Conservation (phyloP, 768 basidiomycete genomes). For the Rhizopogon vesiculosus region DNA sequence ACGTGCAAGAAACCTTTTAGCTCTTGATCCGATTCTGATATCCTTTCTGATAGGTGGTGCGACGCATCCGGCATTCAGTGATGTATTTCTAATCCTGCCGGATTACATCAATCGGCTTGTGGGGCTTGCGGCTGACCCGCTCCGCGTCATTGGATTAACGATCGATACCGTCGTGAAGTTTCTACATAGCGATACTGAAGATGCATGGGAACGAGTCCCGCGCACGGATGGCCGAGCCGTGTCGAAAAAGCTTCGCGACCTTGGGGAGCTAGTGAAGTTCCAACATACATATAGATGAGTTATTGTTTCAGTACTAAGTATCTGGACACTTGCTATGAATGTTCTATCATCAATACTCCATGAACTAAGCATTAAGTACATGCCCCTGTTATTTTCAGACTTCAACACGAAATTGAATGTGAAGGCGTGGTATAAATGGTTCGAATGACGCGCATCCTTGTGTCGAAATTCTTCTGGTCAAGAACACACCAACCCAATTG, state of each 20-base stretch:
- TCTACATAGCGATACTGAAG: constrained; percentile 3
- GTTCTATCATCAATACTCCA: too few relatives aligned
- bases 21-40: background rate
- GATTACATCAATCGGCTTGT: constrained; percentile 21
- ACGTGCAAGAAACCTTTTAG: background rate
- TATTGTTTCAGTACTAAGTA: background rate
- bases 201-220: background rate
- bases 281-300: background rate
- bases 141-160: constrained; percentile 14
- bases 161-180: constrained; percentile 17
- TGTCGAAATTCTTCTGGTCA: too few relatives aligned
- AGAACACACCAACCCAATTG: too few relatives aligned
- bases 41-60: constrained; percentile 17
- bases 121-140: constrained; percentile 15
- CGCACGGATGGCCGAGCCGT: background rate
- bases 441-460: too few relatives aligned
- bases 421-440: too few relatives aligned
- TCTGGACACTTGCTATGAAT: too few relatives aligned
- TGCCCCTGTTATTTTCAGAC: too few relatives aligned
- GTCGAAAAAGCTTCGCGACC: background rate
- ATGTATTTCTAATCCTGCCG: constrained; percentile 30
- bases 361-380: too few relatives aligned
- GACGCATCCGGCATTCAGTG: constrained; percentile 30
- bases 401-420: too few relatives aligned
- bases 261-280: background rate